Evolutionary conservation across 2,329 filamentous ascomycete species (phyloP), one percentile per base, ranked within the genome.

Genomic region (Hymenoscyphus fraxineus): DNA sequence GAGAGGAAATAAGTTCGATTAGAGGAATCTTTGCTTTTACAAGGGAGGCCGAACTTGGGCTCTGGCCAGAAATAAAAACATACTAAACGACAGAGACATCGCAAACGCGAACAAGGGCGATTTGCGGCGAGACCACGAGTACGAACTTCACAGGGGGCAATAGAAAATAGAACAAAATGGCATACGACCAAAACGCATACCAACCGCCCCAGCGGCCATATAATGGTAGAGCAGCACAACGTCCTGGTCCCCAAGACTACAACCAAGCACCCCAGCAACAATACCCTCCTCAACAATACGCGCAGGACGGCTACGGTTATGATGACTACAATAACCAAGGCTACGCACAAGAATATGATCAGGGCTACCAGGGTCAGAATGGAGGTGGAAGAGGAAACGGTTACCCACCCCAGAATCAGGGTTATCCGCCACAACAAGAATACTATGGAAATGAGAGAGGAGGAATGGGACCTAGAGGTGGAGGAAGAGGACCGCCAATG

Each of bases 271-370:
- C 67, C 27, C 68, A 66, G 40, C 70, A 73, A 73, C 87, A 89
- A 72, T 95, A 82, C 60, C 82, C 79, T 59, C 82, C 83, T 70
- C 91, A 91, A 67, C 70, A 72, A 51, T 73, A 74, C 59, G 27
- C 65, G 10, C 73, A 74, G 31, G 73, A 72, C 35, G 70, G 67
- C 1, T 74, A 74, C 64, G 71, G 69, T 2, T 71, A 74, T 59
- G 69, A 75, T 44, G 66, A 72, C 51, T 69, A 69, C 61, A 67
- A 71, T 40, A 67, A 69, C 61, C 60, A 61, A 32, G 69, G 64
- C 7, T 70, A 73, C 63, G 67, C 60, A 35, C 69, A 72, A 58
- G 66, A 72, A n/a, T 70, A 72, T 57, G 64, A 74, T 66, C 61
- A 61, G 31, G 69, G 68, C 22, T 72, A 72, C 66, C 68, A 71